Evolutionary conservation across 495 filamentous ascomycete species (phyloP).

Genomic region (Rostrohypoxylon terebratum): DNA sequence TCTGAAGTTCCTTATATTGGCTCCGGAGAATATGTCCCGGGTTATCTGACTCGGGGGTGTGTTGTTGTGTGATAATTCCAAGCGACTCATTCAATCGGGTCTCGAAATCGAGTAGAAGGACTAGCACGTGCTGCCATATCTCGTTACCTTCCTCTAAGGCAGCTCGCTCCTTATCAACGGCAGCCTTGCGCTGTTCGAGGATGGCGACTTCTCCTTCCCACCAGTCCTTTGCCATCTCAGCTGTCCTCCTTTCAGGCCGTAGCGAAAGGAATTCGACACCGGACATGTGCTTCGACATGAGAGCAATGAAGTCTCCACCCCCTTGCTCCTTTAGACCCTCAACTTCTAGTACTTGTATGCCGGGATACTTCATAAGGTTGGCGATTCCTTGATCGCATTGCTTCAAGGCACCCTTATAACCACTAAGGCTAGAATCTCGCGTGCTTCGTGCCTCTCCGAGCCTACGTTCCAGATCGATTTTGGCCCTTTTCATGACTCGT

Average conservation of each 20-base stretch:
- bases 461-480: conserved; percentile 69
- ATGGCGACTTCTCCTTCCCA: conserved; percentile 74
- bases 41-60: conserved; percentile 2
- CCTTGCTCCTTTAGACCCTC: conserved; percentile 49
- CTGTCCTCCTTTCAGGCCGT: conserved; percentile 74
- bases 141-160: conserved; percentile 87
- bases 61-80: conserved; percentile 40
- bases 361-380: conserved; percentile 64
- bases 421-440: conserved; percentile 63
- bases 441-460: conserved; percentile 73
- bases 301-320: conserved; percentile 31
- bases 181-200: conserved; percentile 67
- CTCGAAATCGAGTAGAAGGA: conserved; percentile 77
- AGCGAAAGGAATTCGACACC: conserved; percentile 66
- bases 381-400: conserved; percentile 56
- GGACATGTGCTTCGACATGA: conserved; percentile 50
- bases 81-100: conserved; percentile 68
- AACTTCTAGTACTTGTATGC: conserved; percentile 57
- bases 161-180: conserved; percentile 73
- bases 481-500: conserved; percentile 72
- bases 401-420: conserved; percentile 59
- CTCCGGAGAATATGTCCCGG: conserved; percentile 54
- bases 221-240: conserved; percentile 80
- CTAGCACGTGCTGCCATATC: conserved; percentile 79
- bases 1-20: conserved; percentile 68